Percentiles rank a stretch among this genome's conserved stretches.
phyloP scores from a whole-genome alignment of 768 basidiomycete species.

The Auriscalpium vulgare region DNA sequence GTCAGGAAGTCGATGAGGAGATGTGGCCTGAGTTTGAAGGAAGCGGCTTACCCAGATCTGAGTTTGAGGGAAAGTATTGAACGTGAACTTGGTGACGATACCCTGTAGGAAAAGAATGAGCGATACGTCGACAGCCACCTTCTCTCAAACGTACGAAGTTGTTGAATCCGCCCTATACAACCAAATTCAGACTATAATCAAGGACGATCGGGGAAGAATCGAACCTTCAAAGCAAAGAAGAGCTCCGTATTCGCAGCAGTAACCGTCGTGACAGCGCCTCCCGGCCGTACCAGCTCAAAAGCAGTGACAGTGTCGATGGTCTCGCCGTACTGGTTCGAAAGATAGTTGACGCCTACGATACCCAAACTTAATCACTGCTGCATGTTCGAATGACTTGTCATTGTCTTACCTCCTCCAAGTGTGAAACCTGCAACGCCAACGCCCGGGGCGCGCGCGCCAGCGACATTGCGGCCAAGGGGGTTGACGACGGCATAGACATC shows the following conservation, averaged over 20 bases:
- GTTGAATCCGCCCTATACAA: slow-evolving; percentile 5
- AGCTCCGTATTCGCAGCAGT: slow-evolving; percentile 6
- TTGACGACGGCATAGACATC: slow-evolving; percentile 19
- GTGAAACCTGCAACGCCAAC: slow-evolving; percentile 20
- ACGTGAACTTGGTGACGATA: slow-evolving; percentile 9
- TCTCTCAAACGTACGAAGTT: slow-evolving; percentile 2
- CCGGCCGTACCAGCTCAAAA: slow-evolving; percentile 22
- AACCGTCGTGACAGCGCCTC: slow-evolving; percentile 14
- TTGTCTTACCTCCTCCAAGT: slow-evolving; percentile 19
- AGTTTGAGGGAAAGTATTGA: not conserved
- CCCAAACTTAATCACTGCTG: not conserved
- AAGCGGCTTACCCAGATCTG: slow-evolving; percentile 2
- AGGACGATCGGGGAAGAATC: not conserved
- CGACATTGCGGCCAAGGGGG: slow-evolving; percentile 18
- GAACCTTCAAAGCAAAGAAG: slow-evolving; percentile 9
- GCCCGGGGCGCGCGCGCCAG: not conserved
- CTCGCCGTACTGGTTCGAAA: slow-evolving; percentile 26
- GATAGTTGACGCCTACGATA: slow-evolving; percentile 22
- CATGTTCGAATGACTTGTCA: not conserved
- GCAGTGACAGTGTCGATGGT: slow-evolving; percentile 26
- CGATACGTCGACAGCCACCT: not conserved
- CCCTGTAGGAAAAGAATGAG: not conserved
- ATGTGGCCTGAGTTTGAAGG: not conserved
- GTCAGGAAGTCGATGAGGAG: not conserved
- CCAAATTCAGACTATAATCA: not conserved